Conservation (phyloP, 768 basidiomycete genomes). For the Melanogaster broomeanus region DNA sequence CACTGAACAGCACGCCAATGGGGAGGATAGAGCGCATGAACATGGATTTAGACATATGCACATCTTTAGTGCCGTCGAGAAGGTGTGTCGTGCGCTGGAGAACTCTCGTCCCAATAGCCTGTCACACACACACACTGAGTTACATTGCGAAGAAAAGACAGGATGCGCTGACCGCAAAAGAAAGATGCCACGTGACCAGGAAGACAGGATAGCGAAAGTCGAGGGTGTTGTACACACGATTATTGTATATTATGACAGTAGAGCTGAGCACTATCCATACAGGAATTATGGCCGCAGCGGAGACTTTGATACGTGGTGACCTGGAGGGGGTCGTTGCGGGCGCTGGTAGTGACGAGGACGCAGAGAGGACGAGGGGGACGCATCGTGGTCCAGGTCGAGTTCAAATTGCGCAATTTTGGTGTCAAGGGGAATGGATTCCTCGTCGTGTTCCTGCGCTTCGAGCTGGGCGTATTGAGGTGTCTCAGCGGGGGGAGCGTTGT, state of each 20-base stretch:
- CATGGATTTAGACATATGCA: slow-evolving; percentile 76
- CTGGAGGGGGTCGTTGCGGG: slow-evolving; percentile 51
- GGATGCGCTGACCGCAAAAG: slow-evolving; percentile 55
- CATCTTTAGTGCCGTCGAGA: slow-evolving; percentile 76
- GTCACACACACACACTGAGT: slow-evolving; percentile 2
- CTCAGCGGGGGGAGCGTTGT: slow-evolving; percentile 7
- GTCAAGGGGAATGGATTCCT: slow-evolving; percentile 7
- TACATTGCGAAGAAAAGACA: neutral
- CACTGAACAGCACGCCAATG: slow-evolving; percentile 92
- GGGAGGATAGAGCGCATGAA: slow-evolving; percentile 88
- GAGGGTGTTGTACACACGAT: slow-evolving; percentile 80
- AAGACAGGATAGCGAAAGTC: slow-evolving; percentile 91
- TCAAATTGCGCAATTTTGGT: neutral
- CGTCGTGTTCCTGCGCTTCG: slow-evolving; percentile 18
- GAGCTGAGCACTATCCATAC: slow-evolving; percentile 92
- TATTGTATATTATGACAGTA: slow-evolving; percentile 95
- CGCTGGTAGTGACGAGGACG: slow-evolving; percentile 48
- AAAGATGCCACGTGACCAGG: slow-evolving; percentile 84
- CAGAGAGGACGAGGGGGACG: slow-evolving; percentile 7
- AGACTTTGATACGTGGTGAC: slow-evolving; percentile 51
- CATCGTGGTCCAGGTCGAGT: slow-evolving; percentile 1
- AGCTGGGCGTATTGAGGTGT: slow-evolving; percentile 21
- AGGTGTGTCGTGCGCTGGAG: slow-evolving; percentile 80
- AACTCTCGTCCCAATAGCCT: slow-evolving; percentile 85
- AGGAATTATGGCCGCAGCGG: slow-evolving; percentile 76